Evolutionary conservation across 2,329 filamentous ascomycete genomes (phyloP).

Genomic region (Cordyceps fumosorosea): DNA sequence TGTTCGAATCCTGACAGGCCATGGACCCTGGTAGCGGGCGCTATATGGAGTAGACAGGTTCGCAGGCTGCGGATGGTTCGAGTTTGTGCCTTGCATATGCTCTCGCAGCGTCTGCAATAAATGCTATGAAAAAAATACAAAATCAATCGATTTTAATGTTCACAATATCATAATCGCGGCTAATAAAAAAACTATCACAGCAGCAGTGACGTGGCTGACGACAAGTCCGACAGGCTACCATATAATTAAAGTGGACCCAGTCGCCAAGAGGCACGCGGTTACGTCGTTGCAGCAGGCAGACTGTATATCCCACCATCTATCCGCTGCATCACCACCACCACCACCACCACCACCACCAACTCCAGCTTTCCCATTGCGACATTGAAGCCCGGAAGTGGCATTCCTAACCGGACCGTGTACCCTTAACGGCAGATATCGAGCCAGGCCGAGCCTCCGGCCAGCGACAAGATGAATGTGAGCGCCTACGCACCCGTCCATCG

Average conservation of each 20-base stretch:
- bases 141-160: too few species aligned
- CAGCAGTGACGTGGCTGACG: too few species aligned
- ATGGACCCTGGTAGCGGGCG: too few species aligned
- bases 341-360: background rate
- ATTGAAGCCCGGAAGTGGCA: background rate
- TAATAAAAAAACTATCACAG: too few species aligned
- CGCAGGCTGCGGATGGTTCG: too few species aligned
- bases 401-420: background rate
- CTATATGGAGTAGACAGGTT: too few species aligned
- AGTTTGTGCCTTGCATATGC: too few species aligned
- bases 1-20: too few species aligned
- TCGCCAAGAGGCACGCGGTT: background rate
- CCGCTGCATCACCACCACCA: background rate
- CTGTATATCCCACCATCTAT: background rate
- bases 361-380: background rate
- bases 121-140: too few species aligned
- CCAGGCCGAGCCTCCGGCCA: background rate
- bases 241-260: background rate
- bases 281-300: conserved; percentile 4
- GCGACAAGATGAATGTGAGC: conserved; percentile 49
- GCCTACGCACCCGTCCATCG: conserved; percentile 19
- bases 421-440: background rate
- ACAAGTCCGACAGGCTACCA: background rate
- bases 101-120: too few species aligned
- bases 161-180: too few species aligned